Percentiles rank a stretch among this genome's conserved stretches.
Evolutionary conservation across 1,139 yeast genomes (phyloP).

Genomic region (Pichia sp.): DNA sequence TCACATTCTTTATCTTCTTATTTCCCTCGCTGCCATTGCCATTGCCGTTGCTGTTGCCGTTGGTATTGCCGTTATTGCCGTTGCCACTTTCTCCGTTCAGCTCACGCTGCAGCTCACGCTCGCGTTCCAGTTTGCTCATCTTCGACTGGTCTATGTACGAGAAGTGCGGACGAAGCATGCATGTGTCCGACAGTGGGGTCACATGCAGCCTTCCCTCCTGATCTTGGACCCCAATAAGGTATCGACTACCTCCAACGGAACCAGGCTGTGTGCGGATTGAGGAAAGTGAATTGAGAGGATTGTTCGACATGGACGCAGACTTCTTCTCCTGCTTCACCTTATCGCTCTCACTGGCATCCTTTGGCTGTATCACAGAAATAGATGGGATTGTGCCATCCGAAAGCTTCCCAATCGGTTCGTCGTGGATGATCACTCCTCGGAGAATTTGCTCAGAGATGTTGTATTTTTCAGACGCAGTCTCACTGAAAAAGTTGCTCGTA

Average conservation of each 20-base stretch:
- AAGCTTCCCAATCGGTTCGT: conserved; percentile 31
- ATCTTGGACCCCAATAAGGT: conserved; percentile 15
- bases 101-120: conserved; percentile 39
- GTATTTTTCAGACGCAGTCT: conserved; percentile 59
- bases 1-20: conserved; percentile 38
- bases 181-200: conserved; percentile 60
- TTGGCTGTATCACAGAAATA: conserved; percentile 1
- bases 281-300: conserved; percentile 3
- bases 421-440: conserved; percentile 60
- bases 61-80: conserved; percentile 29
- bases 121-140: conserved; percentile 34
- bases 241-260: conserved; percentile 21
- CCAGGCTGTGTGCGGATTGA: conserved; percentile 22
- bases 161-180: conserved; percentile 80
- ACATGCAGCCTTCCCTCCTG: conserved; percentile 54
- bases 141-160: conserved; percentile 58
- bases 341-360: not conserved
- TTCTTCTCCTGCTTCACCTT: not conserved
- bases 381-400: conserved; percentile 11
- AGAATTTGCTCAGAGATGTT: conserved; percentile 56
- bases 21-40: not conserved
- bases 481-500: conserved; percentile 60
- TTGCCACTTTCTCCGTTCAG: conserved; percentile 22
- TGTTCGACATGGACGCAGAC: not conserved
- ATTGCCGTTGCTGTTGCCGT: conserved; percentile 1